A percentile compares a stretch with the other conserved stretches of the same genome.
Conservation (phyloP, 2,329 filamentous ascomycete genomes). For the Harringtonia lauricola region DNA sequence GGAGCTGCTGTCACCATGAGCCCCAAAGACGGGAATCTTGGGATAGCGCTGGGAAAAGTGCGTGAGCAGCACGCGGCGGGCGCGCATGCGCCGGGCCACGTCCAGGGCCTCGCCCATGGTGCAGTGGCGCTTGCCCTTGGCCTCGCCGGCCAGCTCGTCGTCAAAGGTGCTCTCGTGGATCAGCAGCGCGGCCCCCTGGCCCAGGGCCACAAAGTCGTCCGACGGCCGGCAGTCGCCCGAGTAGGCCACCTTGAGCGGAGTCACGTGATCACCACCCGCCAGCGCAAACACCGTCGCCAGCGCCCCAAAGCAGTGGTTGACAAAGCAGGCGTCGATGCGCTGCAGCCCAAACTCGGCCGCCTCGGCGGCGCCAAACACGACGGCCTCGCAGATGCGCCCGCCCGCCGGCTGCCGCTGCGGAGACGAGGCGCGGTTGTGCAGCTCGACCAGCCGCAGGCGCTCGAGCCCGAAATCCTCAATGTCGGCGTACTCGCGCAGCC, state of each 20-base stretch:
- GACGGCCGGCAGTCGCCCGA: constrained; percentile 89
- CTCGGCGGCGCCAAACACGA: constrained; percentile 23
- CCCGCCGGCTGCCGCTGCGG: too few relatives aligned
- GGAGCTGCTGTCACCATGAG: constrained; percentile 13
- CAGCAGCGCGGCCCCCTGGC: constrained; percentile 65
- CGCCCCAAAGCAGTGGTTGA: constrained; percentile 71
- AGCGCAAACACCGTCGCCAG: constrained; percentile 71
- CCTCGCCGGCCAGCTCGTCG: constrained; percentile 69
- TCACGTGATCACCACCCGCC: constrained; percentile 3
- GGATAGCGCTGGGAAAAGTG: constrained; percentile 95
- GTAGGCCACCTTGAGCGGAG: constrained; percentile 76
- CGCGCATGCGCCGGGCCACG: constrained; percentile 68
- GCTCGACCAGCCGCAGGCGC: constrained; percentile 26
- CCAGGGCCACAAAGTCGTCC: constrained; percentile 56
- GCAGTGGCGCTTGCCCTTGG: constrained; percentile 77
- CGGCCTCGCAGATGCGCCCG: constrained; percentile 14
- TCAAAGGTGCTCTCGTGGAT: constrained; percentile 96
- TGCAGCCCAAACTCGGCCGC: constrained; percentile 42
- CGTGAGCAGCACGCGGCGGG: constrained; percentile 71
- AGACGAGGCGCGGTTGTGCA: constrained; percentile 7
- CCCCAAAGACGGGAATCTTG: constrained; percentile 50
- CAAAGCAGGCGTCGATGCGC: constrained; percentile 54
- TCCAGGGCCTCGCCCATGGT: constrained; percentile 78
- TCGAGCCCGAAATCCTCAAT: constrained; percentile 68
- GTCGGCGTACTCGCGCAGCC: constrained; percentile 67